These are phyloP conservation scores for Suillus variegatus DNA, from an alignment of 768 basidiomycete species.

Conservation along the genomic window DNA sequence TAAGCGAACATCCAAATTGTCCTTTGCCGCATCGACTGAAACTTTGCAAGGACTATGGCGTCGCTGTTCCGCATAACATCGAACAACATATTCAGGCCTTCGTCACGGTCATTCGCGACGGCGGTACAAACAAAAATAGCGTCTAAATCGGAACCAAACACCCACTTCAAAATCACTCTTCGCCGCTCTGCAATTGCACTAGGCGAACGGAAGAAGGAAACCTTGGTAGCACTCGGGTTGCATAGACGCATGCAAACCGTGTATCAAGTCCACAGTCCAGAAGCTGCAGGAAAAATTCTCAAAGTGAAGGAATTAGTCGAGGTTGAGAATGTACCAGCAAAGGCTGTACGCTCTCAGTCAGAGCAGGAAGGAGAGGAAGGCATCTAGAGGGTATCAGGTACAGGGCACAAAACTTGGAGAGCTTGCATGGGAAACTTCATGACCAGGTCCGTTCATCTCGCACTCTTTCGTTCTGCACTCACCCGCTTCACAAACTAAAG, in stretches of 20 bases:
- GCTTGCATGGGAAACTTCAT: constrained; percentile 10
- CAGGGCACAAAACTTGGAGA: constrained; percentile 34
- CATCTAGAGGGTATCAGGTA: constrained; percentile 69
- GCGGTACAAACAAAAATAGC: background rate
- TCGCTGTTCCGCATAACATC: constrained; percentile 10
- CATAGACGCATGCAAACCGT: constrained; percentile 84
- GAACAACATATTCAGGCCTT: constrained; percentile 8
- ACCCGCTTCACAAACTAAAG: background rate
- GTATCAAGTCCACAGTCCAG: constrained; percentile 71
- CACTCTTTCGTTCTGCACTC: background rate
- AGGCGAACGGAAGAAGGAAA: constrained; percentile 67
- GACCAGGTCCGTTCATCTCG: background rate
- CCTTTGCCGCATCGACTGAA: background rate
- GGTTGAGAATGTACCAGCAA: constrained; percentile 79
- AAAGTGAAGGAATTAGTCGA: constrained; percentile 87
- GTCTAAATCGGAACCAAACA: constrained; percentile 36
- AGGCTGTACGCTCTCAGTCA: constrained; percentile 66
- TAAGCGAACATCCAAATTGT: background rate
- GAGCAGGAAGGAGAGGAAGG: constrained; percentile 69
- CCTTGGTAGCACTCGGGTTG: constrained; percentile 81
- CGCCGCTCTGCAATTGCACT: constrained; percentile 86
- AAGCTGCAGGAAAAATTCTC: constrained; percentile 84
- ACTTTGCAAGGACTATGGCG: constrained; percentile 13
- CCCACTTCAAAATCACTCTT: constrained; percentile 90
- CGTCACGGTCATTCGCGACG: constrained; percentile 16